Conservation (phyloP, 345 rosid species). For the Gossypioides kirkii region DNA sequence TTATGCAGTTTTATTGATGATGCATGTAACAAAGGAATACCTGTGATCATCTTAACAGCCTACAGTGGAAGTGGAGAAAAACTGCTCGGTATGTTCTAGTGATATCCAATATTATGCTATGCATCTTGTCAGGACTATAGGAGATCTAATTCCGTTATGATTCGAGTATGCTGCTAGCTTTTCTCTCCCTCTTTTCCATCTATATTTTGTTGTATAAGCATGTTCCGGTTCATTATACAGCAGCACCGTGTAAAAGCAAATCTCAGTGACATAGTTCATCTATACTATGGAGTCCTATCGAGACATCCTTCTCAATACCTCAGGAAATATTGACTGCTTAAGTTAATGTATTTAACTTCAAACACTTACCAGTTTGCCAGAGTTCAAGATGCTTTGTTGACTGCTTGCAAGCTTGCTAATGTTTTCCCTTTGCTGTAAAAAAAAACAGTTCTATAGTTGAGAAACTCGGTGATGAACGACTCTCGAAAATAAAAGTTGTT, state of each 20-base stretch:
- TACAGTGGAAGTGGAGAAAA: slow-evolving; percentile 71
- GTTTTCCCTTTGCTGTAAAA: not conserved
- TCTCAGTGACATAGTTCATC: not conserved
- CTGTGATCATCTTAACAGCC: slow-evolving; percentile 54
- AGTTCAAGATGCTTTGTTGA: slow-evolving; percentile 1
- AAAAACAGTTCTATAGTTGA: slow-evolving; percentile 56
- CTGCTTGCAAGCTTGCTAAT: slow-evolving; percentile 7
- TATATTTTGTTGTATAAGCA: not conserved
- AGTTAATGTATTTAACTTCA: not conserved
- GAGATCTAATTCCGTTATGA: not conserved
- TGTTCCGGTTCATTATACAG: not conserved
- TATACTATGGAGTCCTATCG: not conserved
- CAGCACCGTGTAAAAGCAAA: not conserved
- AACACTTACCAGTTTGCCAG: not conserved
- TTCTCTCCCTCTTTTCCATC: not conserved
- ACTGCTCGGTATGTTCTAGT: slow-evolving; percentile 51
- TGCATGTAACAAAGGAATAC: slow-evolving; percentile 55
- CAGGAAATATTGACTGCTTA: not conserved
- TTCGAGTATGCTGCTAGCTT: not conserved
- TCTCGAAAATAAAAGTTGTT: slow-evolving; percentile 51
- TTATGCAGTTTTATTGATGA: slow-evolving; percentile 70
- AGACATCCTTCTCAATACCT: not conserved
- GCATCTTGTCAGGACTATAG: not conserved
- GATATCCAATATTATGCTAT: not conserved
- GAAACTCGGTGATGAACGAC: slow-evolving; percentile 75